Evolutionary conservation across 306 rosid genomes (phyloP).

Genomic region (Coriaria nepalensis): DNA sequence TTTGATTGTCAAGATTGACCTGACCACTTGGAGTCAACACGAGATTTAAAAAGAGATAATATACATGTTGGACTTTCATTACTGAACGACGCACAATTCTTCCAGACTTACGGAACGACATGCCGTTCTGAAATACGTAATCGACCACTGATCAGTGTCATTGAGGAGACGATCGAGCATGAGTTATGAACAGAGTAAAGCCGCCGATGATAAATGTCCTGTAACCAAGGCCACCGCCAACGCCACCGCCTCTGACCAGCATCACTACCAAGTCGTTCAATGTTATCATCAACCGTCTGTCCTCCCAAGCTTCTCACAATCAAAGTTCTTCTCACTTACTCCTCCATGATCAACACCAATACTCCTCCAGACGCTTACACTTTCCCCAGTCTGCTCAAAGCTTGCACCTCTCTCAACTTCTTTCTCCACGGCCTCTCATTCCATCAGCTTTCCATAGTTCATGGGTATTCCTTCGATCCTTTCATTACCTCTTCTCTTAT

Average conservation of each 20-base stretch:
- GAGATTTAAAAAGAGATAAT: too few species aligned
- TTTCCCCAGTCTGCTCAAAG: conserved; percentile 13
- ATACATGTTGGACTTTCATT: too few species aligned
- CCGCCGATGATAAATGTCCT: not conserved
- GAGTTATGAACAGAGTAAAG: too few species aligned
- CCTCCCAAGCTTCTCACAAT: conserved; percentile 10
- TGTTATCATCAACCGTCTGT: conserved; percentile 7
- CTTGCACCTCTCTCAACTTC: conserved; percentile 12
- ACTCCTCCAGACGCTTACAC: conserved; percentile 11
- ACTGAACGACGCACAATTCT: too few species aligned
- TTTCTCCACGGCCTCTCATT: conserved; percentile 4
- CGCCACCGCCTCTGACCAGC: not conserved
- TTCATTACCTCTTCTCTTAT: conserved; percentile 14
- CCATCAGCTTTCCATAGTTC: conserved; percentile 11
- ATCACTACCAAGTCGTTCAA: conserved; percentile 8
- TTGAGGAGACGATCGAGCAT: too few species aligned
- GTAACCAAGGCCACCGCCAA: not conserved
- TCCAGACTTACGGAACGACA: too few species aligned
- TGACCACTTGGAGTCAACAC: too few species aligned
- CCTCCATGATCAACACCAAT: not conserved
- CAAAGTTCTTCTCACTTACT: conserved; percentile 11
- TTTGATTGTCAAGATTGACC: too few species aligned
- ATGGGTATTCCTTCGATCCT: conserved; percentile 11
- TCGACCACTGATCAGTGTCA: too few species aligned
- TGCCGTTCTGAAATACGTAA: too few species aligned